These are phyloP conservation scores for Diplogelasinospora grovesii DNA, from an alignment of 495 filamentous ascomycete species.

Conservation along the genomic window DNA sequence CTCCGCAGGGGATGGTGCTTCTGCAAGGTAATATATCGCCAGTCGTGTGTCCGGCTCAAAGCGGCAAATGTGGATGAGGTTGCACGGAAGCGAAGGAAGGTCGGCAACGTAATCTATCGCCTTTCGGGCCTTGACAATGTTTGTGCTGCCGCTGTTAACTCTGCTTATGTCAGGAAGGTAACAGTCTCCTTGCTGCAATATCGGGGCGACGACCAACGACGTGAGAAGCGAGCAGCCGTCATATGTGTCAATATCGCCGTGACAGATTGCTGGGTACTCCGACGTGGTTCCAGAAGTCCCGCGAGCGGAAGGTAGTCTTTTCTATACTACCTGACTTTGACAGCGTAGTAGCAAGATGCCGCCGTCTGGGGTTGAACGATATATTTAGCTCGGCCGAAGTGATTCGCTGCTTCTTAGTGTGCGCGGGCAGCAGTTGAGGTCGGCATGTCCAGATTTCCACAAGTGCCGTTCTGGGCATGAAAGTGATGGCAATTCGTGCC, in stretches of 20 bases:
- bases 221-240: constrained; percentile 1
- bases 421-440: neutral
- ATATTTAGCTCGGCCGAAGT: neutral
- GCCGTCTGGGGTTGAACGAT: neutral
- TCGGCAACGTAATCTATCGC: neutral
- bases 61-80: neutral
- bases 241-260: constrained; percentile 1
- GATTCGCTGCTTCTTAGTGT: neutral
- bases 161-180: too few species aligned
- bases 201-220: neutral
- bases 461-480: neutral
- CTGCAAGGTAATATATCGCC: too few species aligned
- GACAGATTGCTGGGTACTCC: constrained; percentile 1
- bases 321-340: too few species aligned
- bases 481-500: too few species aligned
- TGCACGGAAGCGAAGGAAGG: neutral
- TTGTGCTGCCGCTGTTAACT: neutral
- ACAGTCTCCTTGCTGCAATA: too few species aligned
- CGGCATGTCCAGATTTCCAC: neutral
- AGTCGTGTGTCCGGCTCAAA: neutral
- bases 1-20: too few species aligned
- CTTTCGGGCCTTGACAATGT: too few species aligned
- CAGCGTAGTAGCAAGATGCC: too few species aligned
- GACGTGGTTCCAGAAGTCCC: constrained; percentile 1
- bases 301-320: too few species aligned